phyloP scores from a whole-genome alignment of 1,284 basidiomycete species.

The Fomes fomentarius region DNA sequence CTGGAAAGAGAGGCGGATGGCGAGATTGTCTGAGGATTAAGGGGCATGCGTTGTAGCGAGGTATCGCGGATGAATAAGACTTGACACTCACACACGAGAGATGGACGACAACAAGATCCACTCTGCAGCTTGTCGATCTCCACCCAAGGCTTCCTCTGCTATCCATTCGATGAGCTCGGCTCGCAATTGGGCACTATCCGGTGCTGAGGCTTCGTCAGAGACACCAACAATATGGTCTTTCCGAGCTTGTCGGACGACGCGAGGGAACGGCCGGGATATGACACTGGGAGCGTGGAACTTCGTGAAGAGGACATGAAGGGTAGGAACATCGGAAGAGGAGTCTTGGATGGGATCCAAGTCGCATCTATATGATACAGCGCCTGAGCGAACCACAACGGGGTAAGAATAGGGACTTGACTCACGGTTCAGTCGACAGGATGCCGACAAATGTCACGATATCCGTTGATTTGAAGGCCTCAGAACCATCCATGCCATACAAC shows the following conservation, averaged over 20 bases:
- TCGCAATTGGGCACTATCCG: conserved; percentile 35
- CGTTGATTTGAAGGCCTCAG: conserved; percentile 55
- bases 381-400: conserved; percentile 3
- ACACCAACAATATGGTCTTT: background rate
- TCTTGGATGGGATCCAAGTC: conserved; percentile 27
- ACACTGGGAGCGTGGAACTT: conserved; percentile 33
- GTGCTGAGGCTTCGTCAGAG: conserved; percentile 1
- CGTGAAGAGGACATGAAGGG: conserved; percentile 69
- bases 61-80: too few relatives aligned
- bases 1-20: conserved; percentile 67
- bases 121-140: conserved; percentile 75
- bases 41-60: too few relatives aligned
- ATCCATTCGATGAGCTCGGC: conserved; percentile 71
- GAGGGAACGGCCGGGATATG: conserved; percentile 40
- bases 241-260: background rate
- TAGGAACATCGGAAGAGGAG: conserved; percentile 50
- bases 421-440: conserved; percentile 67
- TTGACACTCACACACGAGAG: conserved; percentile 71
- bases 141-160: conserved; percentile 65
- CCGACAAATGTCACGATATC: conserved; percentile 71
- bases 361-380: conserved; percentile 38
- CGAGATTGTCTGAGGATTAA: conserved; percentile 61
- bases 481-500: conserved; percentile 55
- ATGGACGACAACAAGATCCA: conserved; percentile 72
- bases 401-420: conserved; percentile 30